Conservation (phyloP, 257 asterid genomes). For the Dorcoceras hygrometricum region DNA sequence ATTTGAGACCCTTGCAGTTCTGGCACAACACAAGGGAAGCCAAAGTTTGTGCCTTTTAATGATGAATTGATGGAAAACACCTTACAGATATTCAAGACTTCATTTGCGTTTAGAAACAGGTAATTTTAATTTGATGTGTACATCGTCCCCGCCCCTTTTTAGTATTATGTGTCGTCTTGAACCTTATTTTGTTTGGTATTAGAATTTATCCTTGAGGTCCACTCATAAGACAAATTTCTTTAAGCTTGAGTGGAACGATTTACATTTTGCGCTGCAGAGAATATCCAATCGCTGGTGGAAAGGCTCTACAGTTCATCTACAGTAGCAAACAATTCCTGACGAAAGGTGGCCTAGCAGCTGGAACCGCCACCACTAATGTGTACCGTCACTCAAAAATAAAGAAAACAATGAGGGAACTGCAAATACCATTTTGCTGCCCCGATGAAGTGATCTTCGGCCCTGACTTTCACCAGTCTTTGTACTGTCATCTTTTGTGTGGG, state of each 20-base stretch:
- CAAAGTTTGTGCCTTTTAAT: slow-evolving; percentile 79
- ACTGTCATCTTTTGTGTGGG: slow-evolving; percentile 81
- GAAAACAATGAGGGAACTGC: slow-evolving; percentile 68
- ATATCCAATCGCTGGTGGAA: slow-evolving; percentile 67
- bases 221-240: background rate
- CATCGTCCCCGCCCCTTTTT: background rate
- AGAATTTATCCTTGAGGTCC: background rate
- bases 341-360: slow-evolving; percentile 77
- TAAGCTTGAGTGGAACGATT: background rate
- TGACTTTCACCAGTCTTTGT: slow-evolving; percentile 63
- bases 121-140: slow-evolving; percentile 11
- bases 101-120: slow-evolving; percentile 72
- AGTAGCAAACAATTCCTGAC: slow-evolving; percentile 77
- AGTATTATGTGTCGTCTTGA: background rate
- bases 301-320: slow-evolving; percentile 75
- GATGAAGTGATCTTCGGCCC: slow-evolving; percentile 85
- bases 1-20: slow-evolving; percentile 48
- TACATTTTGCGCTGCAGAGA: slow-evolving; percentile 54
- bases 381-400: slow-evolving; percentile 53
- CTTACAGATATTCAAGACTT: slow-evolving; percentile 66
- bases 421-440: slow-evolving; percentile 72
- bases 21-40: slow-evolving; percentile 84
- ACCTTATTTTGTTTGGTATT: slow-evolving; percentile 1
- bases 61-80: slow-evolving; percentile 60
- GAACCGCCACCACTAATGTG: slow-evolving; percentile 81